These are phyloP conservation scores for Arachis hypogaea DNA, from an alignment of 306 rosid species.

Conservation along the genomic window DNA sequence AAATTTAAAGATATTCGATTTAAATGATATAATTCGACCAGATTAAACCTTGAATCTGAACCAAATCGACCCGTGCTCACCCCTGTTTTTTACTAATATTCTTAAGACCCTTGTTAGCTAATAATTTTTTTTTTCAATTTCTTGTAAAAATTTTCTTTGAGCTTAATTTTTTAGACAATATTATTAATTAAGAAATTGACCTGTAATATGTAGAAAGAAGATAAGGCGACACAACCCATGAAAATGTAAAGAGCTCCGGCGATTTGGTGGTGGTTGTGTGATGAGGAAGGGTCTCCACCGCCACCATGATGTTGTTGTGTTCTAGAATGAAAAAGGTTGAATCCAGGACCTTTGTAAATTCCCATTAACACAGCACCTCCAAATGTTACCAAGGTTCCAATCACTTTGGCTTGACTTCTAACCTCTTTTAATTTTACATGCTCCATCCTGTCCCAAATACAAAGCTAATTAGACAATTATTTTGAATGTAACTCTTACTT, in stretches of 20 bases:
- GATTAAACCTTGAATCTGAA: too few relatives aligned
- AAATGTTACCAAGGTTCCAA: constrained; percentile 71
- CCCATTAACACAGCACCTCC: constrained; percentile 78
- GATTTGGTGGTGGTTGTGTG: constrained; percentile 41
- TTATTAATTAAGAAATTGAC: neutral
- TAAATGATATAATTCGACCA: too few relatives aligned
- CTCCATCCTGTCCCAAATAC: constrained; percentile 46
- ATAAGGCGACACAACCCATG: constrained; percentile 64
- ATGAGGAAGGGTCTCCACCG: neutral
- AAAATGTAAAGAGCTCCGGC: constrained; percentile 59
- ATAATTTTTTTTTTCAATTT: too few relatives aligned
- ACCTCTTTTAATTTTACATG: constrained; percentile 49
- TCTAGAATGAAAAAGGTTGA: constrained; percentile 48
- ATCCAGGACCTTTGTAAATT: constrained; percentile 65
- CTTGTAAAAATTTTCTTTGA: too few relatives aligned
- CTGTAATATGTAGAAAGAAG: constrained; percentile 69
- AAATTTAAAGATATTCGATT: too few relatives aligned
- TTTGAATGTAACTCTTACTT: too few relatives aligned
- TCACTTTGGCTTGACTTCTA: constrained; percentile 60
- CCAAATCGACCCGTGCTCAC: too few relatives aligned
- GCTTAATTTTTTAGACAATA: too few relatives aligned
- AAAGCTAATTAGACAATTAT: neutral
- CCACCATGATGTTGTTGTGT: constrained; percentile 5
- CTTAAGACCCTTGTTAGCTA: too few relatives aligned
- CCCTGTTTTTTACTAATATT: too few relatives aligned